Base-by-base conservation (phyloP, 805 yeast species). In the Schwanniomyces occidentalis region DNA sequence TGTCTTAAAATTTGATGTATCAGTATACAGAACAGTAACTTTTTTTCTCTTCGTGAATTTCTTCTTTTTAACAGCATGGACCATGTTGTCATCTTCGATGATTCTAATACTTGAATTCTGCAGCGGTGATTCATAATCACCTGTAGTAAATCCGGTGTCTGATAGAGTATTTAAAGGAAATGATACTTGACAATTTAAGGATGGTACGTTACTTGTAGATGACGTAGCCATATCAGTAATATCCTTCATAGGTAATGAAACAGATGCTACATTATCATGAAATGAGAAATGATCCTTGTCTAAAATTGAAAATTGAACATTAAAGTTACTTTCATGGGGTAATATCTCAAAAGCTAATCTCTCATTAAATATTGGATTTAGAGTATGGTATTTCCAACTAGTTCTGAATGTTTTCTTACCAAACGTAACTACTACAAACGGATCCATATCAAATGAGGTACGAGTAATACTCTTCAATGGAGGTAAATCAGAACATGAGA, bases 381-480 rank as follows among this genome's bases (percentile, higher is more conserved):
- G 58, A 1, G 87, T 82, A 56, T 91, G 97, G 15, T 85, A 75
- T 45, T 81, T 75, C 80, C 89, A 83, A 8, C 89, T 80, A 0
- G 97, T 89, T 46, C 95, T 76, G 57, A 78, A 91, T 0, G 91
- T 88, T 45, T 83, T 83, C 49, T 85, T 82, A 7, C 96, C 96
- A 57, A 91, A 88, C 0, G 96, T 81, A 1, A 88, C 82, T 13
- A 91, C 88, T 3, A 91, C 91, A 62, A 91, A 93, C 2, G 98
- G 98, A 54, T 93, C 99, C 95, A 93, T 87, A 58, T 89, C 96
- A 52, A 85, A 91, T 1, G 90, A 82, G 15, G 87, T 77, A 7
- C 89, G 67, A 0, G 85, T 78, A 10, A 85, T 63, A 44, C 83
- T 82, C 25, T 74, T 73, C 35, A 82, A 70, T 0, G 95, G 86